Evolutionary conservation across 371 early-diverging fungal genomes (phyloP).

Genomic region (Caulochytrium protostelioides): DNA sequence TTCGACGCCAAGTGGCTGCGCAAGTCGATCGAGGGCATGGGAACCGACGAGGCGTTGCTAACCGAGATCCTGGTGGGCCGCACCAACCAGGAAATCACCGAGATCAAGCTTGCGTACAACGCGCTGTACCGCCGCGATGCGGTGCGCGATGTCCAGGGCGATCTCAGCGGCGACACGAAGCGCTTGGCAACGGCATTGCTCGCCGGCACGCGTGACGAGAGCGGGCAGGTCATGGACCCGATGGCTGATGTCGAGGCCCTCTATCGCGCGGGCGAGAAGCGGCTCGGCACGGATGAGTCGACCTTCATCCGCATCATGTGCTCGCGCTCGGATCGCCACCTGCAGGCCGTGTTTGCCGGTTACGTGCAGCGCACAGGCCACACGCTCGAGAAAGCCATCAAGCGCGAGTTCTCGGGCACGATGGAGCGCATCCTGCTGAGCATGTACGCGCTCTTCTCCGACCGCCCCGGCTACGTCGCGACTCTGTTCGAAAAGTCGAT

Average conservation of each 20-base stretch:
- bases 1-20: constrained; percentile 6
- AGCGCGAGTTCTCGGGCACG: constrained; percentile 26
- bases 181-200: constrained; percentile 6
- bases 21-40: constrained; percentile 8
- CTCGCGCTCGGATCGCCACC: constrained; percentile 15
- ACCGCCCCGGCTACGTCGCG: constrained; percentile 18
- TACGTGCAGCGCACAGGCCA: constrained; percentile 12
- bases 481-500: constrained; percentile 24
- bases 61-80: constrained; percentile 12
- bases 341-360: constrained; percentile 16
- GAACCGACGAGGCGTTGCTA: constrained; percentile 1
- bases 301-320: constrained; percentile 10
- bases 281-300: constrained; percentile 23
- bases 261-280: constrained; percentile 26
- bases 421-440: constrained; percentile 17
- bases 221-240: constrained; percentile 1
- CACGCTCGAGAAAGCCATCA: constrained; percentile 20
- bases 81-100: constrained; percentile 11
- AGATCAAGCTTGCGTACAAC: constrained; percentile 9
- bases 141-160: constrained; percentile 5
- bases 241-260: constrained; percentile 21
- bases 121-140: constrained; percentile 6
- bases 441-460: constrained; percentile 9
- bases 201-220: constrained; percentile 9
- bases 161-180: constrained; percentile 6